A percentile compares a stretch with the other conserved stretches of the same genome.
Conservation (phyloP, 2,329 filamentous ascomycete genomes). For the Fragosphaeria purpurea region DNA sequence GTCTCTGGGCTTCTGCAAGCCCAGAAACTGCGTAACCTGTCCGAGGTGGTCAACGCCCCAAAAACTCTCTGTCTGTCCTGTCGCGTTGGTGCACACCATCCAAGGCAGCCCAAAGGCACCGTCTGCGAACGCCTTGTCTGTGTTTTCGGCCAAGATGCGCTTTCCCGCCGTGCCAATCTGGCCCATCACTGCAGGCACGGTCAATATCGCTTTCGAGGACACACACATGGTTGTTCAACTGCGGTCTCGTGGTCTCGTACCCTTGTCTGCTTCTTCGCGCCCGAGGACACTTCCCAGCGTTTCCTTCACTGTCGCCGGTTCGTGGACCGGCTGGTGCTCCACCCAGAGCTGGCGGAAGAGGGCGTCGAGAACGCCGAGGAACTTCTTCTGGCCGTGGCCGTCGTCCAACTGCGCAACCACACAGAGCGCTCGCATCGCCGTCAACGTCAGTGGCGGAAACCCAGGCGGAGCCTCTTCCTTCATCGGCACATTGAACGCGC, state of each 20-base stretch:
- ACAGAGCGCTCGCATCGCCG: constrained; percentile 25
- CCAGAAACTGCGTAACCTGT: constrained; percentile 25
- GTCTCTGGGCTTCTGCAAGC: constrained; percentile 17
- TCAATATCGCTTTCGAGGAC: no score
- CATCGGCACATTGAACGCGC: constrained; percentile 26
- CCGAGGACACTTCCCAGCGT: constrained; percentile 20
- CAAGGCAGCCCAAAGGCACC: constrained; percentile 30
- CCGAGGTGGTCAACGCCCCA: constrained; percentile 31
- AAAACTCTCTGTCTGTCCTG: constrained; percentile 24
- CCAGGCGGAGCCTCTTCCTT: constrained; percentile 18
- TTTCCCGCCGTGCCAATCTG: constrained; percentile 21
- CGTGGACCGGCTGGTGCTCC: constrained; percentile 18
- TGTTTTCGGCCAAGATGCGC: constrained; percentile 21
- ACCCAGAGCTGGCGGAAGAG: constrained; percentile 25
- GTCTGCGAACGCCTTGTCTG: constrained; percentile 24
- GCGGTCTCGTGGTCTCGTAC: constrained; percentile 7
- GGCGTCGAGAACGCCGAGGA: constrained; percentile 22
- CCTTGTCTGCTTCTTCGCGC: constrained; percentile 15
- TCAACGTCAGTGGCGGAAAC: constrained; percentile 27
- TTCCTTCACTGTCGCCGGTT: constrained; percentile 18
- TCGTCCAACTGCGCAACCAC: constrained; percentile 16
- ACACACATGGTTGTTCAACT: no score
- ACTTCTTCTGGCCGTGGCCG: constrained; percentile 10
- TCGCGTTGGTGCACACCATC: constrained; percentile 24
- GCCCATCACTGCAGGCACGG: constrained; percentile 15